These are phyloP conservation scores for Skeletonema potamos DNA, from an alignment of 108 stramenopile species.

Conservation along the genomic window DNA sequence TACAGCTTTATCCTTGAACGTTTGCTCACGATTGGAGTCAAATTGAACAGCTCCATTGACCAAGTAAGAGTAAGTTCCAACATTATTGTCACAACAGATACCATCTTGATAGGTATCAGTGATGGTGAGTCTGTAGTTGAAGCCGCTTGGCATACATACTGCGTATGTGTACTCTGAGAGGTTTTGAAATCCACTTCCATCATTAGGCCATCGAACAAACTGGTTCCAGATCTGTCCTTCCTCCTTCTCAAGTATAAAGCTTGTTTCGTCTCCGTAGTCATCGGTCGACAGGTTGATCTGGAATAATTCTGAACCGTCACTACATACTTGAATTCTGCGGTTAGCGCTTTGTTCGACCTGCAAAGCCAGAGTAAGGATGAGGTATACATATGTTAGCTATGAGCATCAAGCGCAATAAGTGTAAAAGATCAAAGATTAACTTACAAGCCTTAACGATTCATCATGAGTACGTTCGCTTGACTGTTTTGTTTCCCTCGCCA, in stretches of 20 bases:
- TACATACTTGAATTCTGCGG: background rate
- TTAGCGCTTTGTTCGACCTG: background rate
- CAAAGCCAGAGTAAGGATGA: background rate
- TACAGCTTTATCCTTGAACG: background rate
- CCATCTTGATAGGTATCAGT: background rate
- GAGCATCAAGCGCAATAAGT: background rate
- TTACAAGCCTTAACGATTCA: conserved; percentile 4
- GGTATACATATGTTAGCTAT: background rate
- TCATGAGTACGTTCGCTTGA: conserved; percentile 1
- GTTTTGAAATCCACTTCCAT: background rate
- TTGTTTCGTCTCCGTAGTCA: conserved; percentile 5
- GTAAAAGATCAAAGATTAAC: background rate
- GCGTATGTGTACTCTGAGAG: conserved; percentile 1
- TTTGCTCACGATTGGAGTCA: conserved; percentile 3
- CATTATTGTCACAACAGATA: conserved; percentile 8
- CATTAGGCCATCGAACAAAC: background rate
- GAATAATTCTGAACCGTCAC: background rate
- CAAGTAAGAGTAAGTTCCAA: conserved; percentile 17
- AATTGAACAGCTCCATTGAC: conserved; percentile 17
- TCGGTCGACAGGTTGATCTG: background rate
- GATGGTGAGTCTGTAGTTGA: conserved; percentile 6
- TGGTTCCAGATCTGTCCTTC: background rate
- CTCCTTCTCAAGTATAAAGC: background rate
- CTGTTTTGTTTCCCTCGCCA: background rate
- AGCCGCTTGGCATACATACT: background rate